Percentiles rank a stretch among this genome's conserved stretches.
Conservation (phyloP, 257 asterid species). For the Sherardia arvensis region DNA sequence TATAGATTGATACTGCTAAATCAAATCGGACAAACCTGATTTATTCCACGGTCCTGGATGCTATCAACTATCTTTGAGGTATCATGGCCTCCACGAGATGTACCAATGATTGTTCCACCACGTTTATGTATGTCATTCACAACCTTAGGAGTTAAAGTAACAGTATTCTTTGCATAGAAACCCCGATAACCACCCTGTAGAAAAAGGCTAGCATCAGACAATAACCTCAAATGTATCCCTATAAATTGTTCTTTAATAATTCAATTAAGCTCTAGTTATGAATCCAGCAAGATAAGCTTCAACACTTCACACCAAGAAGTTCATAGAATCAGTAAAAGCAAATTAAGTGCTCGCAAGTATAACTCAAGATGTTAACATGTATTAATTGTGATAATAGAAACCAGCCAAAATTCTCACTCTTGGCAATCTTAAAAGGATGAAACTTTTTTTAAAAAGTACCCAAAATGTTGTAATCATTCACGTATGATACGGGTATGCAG, state of each 20-base stretch:
- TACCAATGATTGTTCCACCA: conserved; percentile 90
- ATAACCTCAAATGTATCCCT: neutral
- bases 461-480: conserved; percentile 2
- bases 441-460: neutral
- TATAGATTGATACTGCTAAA: neutral
- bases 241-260: neutral
- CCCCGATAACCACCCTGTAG: conserved; percentile 94
- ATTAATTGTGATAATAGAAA: neutral
- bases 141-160: conserved; percentile 60
- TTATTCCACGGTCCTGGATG: conserved; percentile 94
- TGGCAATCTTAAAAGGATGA: neutral
- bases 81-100: conserved; percentile 98
- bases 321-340: neutral
- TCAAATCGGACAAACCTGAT: conserved; percentile 49
- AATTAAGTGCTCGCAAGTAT: neutral
- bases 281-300: neutral
- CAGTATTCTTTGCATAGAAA: conserved; percentile 76
- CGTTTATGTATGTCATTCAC: conserved; percentile 95
- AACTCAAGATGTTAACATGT: neutral
- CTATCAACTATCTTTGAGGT: conserved; percentile 88
- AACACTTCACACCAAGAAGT: neutral
- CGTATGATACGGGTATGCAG: neutral
- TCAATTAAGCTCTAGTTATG: neutral
- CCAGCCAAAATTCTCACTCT: neutral
- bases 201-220: conserved; percentile 19